Evolutionary conservation across 2,329 filamentous ascomycete genomes (phyloP), one percentile per base, ranked within the genome.

Genomic region (Aspergillus candidus): DNA sequence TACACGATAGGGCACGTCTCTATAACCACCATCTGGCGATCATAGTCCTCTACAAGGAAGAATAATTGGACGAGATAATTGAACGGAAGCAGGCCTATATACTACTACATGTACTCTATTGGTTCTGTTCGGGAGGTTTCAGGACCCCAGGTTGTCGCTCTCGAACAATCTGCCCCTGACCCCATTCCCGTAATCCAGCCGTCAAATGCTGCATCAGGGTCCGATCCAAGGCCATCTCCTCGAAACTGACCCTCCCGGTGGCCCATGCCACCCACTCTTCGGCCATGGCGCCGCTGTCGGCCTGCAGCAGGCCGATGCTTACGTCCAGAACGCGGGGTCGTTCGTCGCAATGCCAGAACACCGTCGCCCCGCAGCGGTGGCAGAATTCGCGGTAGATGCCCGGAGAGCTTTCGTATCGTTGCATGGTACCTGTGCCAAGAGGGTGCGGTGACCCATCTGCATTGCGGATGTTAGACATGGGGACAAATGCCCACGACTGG

Each of bases 401-500:
- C 0, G 67, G 58, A 6, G 63, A 80, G 17, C 78, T 84, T 12
- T 69, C 58, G 56, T 83, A 83, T 11, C 57, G 66, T 40, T 70
- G 71, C 44, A 82, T 60, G 1, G 74, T 73, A 0, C 70, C 71
- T 18, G 63, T 54, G 0, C 65, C 57, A 3, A 74, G 63, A 11
- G 53, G 45, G 4, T 71, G 46, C 2, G 62, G 55, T 14, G 57
- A 54, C 11, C 63, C 55, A 38, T 71, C 49, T 29, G 62, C 48
- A 18, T 77, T 68, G 13, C 69, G 62, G 41, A 86, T 78, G 53
- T 83, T 80, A 1, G 65, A 60, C n/a, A 71, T 69, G 1, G 80
- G 80, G 0, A 86, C 66, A 55, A 85, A 87, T 0, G 78, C 72
- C 83, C 83, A 87, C 0, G 75, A 68, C 52, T 83, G 76, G 37